Evolutionary conservation across 129 eudicot genomes (phyloP).

Genomic region (Ambrosia artemisiifolia): DNA sequence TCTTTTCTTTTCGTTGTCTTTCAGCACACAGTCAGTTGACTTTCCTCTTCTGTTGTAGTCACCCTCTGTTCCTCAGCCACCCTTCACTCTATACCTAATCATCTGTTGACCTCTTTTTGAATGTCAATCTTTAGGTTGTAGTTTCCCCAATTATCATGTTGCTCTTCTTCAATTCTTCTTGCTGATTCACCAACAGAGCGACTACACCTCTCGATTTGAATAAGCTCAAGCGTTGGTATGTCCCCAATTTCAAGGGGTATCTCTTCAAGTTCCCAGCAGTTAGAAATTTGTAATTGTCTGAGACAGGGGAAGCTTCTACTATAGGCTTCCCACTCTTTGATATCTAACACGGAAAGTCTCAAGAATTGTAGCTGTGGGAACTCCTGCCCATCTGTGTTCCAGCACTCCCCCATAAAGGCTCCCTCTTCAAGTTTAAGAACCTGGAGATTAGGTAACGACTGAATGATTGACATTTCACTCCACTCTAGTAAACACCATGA

Average conservation of each 20-base stretch:
- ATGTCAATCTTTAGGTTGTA: slow-evolving; percentile 8
- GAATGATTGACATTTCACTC: slow-evolving; percentile 28
- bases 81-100: not conserved
- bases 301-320: slow-evolving; percentile 22
- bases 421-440: slow-evolving; percentile 25
- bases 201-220: not conserved
- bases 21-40: too few relatives aligned
- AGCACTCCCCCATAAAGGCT: slow-evolving; percentile 27
- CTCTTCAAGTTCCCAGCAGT: slow-evolving; percentile 12
- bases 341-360: slow-evolving; percentile 11
- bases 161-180: slow-evolving; percentile 4
- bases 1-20: too few relatives aligned
- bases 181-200: not conserved
- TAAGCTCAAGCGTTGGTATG: slow-evolving; percentile 25
- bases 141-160: slow-evolving; percentile 5
- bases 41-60: too few relatives aligned
- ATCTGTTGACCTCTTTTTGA: too few relatives aligned
- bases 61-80: too few relatives aligned
- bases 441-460: slow-evolving; percentile 41
- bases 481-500: slow-evolving; percentile 17
- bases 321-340: slow-evolving; percentile 19
- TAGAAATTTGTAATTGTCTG: slow-evolving; percentile 10
- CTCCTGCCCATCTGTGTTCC: too few relatives aligned
- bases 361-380: slow-evolving; percentile 32
- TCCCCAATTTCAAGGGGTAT: slow-evolving; percentile 26